Conservation (phyloP, 495 filamentous ascomycete species). For the Xylaria castorea region DNA sequence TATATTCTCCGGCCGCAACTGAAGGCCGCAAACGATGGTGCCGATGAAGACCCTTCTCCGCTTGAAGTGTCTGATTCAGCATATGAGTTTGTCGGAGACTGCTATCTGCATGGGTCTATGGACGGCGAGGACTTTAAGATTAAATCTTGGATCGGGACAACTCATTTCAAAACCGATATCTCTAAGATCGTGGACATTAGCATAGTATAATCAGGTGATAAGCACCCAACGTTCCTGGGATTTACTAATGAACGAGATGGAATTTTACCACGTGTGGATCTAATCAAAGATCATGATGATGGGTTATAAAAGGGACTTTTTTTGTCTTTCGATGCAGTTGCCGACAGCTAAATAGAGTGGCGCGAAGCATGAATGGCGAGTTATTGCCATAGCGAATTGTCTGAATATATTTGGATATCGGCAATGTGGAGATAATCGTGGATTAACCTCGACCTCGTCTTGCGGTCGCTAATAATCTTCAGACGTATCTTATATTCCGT, state of each 20-base stretch:
- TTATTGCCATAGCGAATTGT: no score
- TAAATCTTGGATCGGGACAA: background rate
- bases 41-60: background rate
- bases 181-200: conserved; percentile 6
- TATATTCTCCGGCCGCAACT: conserved; percentile 33
- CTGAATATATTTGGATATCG: no score
- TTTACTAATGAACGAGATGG: background rate
- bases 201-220: background rate
- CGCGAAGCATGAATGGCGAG: no score
- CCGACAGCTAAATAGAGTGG: no score
- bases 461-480: no score
- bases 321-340: no score
- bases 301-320: no score
- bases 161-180: background rate
- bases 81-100: conserved; percentile 18
- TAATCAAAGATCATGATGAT: no score
- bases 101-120: conserved; percentile 16
- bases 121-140: conserved; percentile 12
- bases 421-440: no score
- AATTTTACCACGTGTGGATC: background rate
- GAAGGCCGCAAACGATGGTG: background rate
- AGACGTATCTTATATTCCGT: no score
- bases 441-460: no score
- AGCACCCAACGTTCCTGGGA: background rate
- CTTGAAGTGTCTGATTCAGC: background rate